Evolutionary conservation across 2,329 filamentous ascomycete genomes (phyloP), one percentile per base, ranked within the genome.

Genomic region (Polychaeton citri): DNA sequence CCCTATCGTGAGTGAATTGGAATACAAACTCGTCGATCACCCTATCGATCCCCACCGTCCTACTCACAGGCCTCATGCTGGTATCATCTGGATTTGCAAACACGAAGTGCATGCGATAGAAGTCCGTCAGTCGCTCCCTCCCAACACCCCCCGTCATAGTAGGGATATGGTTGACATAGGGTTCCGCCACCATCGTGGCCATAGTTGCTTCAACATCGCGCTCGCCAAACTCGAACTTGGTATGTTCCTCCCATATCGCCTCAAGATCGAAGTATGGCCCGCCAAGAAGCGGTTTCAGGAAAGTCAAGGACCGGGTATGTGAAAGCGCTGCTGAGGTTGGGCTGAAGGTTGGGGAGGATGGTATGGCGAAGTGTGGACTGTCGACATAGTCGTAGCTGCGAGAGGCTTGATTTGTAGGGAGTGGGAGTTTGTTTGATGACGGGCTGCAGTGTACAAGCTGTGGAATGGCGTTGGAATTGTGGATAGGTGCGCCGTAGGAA

Each of bases 261-360:
- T 64, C 47, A 47, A 55, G 38, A 19, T 52, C 43, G n/a, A 46
- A n/a, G n/a, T n/a, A n/a, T n/a, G n/a, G 80, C 0, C 80, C 81
- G 0, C 62, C 61, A 2, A 80, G 58, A 2, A 69, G 59, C 4
- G 67, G 66, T 48, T 83, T 84, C 6, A 86, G 49, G 43, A 82
- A 81, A 0, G 65, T 59, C 2, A 84, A 57, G 36, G 65, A 76
- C 2, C 81, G 68, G 0, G 79, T 81, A 50, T 86, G 80, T 0
- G 76, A 67, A 0, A 83, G 61, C 0, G 69, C 64, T 20, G 76
- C 78, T 0, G 68, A 59, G 4, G 64, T 55, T 39, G 69, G 64
- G 38, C 69, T 58, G 54, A 74, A 79, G 39, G 65, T 54, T 0
- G 47, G 32, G 30, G 69, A 62, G 6, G 66, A 65, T 0, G 74